Evolutionary conservation across 257 asterid species (phyloP), one percentile per base, ranked within the genome.

Genomic region (Voacanga thouarsii): DNA sequence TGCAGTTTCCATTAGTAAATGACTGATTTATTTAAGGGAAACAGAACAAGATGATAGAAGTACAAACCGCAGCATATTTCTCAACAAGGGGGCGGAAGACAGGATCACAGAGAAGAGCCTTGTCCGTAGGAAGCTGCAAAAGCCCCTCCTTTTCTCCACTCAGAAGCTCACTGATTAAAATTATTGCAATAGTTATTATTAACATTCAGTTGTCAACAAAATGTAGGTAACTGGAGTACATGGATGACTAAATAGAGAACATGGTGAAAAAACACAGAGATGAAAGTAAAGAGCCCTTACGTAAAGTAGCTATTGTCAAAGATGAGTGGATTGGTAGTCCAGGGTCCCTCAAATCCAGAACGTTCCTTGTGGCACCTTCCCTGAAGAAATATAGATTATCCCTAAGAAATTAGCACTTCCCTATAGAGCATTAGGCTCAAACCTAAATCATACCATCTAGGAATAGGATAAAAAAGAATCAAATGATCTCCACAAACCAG

Each of bases 301-400:
- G 30, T 88, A 41, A 94, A 94, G 89, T 88, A 94, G 44, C 96
- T 72, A 72, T 92, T 94, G 66, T 94, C 98, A 19, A 94, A 94
- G 76, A 84, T 85, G 76, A 90, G 96, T 33, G 97, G 98, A 79
- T 89, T 94, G 12, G 81, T 3, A 8, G 98, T 94, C 98, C 97
- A 94, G 18, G 97, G 83, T 33, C 98, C 98, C 80, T 94, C 98
- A 74, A 88, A 92, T 69, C 98, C 98, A 18, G 97, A 94, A 26
- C 97, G 90, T 43, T 94, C 97, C 87, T 89, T 86, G 89, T 94
- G 98, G 88, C 94, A 89, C 77, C 96, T 88, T 75, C 97, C 98
- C 97, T 90, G 82, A 12, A 0, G 14, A 45, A 45, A 43, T 37
- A 45, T 10, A 24, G 9, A 59, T 7, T 1, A 64, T 39, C 26